Conservation (phyloP, 257 asterid species). For the Nicotiana sylvestris region DNA sequence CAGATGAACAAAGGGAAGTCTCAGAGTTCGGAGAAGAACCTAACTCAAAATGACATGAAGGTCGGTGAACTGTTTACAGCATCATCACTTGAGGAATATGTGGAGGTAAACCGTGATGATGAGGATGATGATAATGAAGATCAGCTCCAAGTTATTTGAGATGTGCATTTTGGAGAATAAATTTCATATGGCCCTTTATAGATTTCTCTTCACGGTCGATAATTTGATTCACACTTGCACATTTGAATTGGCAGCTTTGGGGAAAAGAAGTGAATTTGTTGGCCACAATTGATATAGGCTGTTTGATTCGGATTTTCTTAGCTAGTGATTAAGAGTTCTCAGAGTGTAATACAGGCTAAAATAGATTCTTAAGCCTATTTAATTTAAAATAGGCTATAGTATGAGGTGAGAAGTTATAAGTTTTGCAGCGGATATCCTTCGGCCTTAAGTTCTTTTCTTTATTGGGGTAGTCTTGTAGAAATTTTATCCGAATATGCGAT, state of each 20-base stretch:
- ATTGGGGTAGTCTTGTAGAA: neutral
- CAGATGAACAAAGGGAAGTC: conserved; percentile 86
- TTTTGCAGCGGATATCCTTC: neutral
- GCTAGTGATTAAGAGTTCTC: neutral
- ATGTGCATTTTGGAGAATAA: neutral
- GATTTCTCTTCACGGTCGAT: neutral
- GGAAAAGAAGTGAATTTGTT: neutral
- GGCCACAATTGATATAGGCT: neutral
- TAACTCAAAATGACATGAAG: conserved; percentile 32
- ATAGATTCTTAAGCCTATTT: neutral
- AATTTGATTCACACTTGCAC: neutral
- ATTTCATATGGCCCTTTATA: neutral
- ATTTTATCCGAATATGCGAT: neutral
- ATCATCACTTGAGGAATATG: conserved; percentile 49
- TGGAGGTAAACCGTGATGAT: conserved; percentile 21
- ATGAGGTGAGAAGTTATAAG: neutral
- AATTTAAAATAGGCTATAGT: neutral
- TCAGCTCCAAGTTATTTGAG: conserved; percentile 10
- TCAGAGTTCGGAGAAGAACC: conserved; percentile 27
- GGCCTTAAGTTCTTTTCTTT: neutral
- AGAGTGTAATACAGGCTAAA: neutral
- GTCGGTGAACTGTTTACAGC: conserved; percentile 43
- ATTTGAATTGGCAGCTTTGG: neutral
- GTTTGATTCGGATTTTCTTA: neutral
- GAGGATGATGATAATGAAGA: conserved; percentile 31